Base-by-base conservation (phyloP, 768 basidiomycete species). In the Mycena crocata region DNA sequence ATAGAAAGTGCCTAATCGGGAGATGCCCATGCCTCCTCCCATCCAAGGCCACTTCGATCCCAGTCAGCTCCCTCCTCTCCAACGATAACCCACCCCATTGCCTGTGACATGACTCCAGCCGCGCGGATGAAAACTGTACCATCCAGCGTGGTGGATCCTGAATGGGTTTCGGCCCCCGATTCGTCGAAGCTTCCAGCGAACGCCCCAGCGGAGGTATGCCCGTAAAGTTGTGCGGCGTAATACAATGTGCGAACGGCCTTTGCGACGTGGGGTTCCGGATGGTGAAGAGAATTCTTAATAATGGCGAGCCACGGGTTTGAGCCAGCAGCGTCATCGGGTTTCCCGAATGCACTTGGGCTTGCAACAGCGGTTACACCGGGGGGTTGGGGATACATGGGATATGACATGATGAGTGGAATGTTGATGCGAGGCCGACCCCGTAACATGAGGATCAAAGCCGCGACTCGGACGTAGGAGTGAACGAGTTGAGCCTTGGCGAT, bases 181-280 rank as follows among this genome's bases (percentile, higher is more conserved):
- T 30, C 42, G 10, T 49, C 63, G 35, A 39, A 37, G 28, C 21
- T 14, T 7, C 44, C 26, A 17, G n/a, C 12, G 17, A 63, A 15
- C 3, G 14, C 28, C 12, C 57, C 64, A 15, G 42, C 49, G 10
- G 34, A n/a, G 8, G 35, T 31, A 24, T 39, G 13, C 5, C 63
- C 63, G 23, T 57, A 58, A 8, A 19, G 49, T 21, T 60, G 57
- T 7, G 65, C 58, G 30, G 14, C 10, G 32, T 62, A 57, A 24
- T 48, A 56, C 23, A 67, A 17, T 4, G 66, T 31, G 6, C 66
- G 59, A 35, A 46, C 31, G n/a, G 66, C 54, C 48, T 67, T 67
- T 14, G 31, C 0, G 19, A 67, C 59, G 26, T 67, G 66, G 6
- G 55, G 37, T 21, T 67, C 66, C 4, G 45, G 34, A 39, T 67